Evolutionary conservation across 768 basidiomycete species (phyloP), one percentile per base, ranked within the genome.

Genomic region (Agaricus subrufescens): DNA sequence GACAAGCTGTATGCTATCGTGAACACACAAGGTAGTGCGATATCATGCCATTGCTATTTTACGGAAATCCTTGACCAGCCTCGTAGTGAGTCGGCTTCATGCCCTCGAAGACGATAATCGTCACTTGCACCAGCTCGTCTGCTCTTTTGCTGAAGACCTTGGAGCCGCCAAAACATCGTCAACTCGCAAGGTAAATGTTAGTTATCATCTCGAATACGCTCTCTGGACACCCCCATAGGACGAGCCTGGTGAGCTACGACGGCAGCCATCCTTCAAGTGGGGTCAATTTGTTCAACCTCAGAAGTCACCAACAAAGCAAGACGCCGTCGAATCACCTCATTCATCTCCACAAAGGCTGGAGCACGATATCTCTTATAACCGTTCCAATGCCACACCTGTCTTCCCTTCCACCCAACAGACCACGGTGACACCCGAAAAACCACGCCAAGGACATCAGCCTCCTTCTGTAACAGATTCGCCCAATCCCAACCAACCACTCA

Each of bases 251-350:
- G 69, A 83, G 3, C 69, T 94, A 23, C 77, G 75, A 50, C 80
- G 89, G 53, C 89, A 91, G 63, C 83, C 85, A 30, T 92, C 92
- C 12, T 91, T 93, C 72, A 92, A 92, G 65, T 94, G 92, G 92
- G 90, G 90, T 0, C 80, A 85, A 54, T 93, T 85, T 58, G 82
- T 85, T 30, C 87, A 89, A 66, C 83, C 88, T 1, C 71, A 83
- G 56, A 84, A 83, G 60, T 94, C 92, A 19, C 92, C 92, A 27
- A 94, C 91, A 25, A 91, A 89, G 69, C 71, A 78, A 31, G 85
- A 86, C 43, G 58, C 63, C 12, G 70, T 80, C 40, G 90, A 92
- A 58, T 91, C 90, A 0, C 91, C 89, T 0, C 86, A 87, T 64
- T 78, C 83, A 43, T 94, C 91, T 1, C 91, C 91, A 4, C 85